Evolutionary conservation across 2,329 filamentous ascomycete genomes (phyloP).

Genomic region (Xylaria digitata): DNA sequence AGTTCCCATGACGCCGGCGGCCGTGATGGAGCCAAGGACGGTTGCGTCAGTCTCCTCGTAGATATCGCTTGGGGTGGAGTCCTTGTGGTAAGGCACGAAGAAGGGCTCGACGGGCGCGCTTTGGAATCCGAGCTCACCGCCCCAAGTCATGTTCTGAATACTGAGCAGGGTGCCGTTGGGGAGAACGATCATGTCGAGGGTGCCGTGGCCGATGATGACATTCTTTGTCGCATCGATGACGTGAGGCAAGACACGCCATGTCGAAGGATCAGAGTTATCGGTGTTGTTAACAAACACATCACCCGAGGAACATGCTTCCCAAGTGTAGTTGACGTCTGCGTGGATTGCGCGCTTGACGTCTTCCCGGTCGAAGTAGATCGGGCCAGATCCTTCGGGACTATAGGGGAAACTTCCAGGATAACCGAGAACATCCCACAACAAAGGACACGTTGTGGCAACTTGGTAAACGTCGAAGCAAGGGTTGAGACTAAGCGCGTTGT

Average conservation of each 20-base stretch:
- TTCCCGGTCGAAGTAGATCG: conserved; percentile 75
- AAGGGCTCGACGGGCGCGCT: conserved; percentile 69
- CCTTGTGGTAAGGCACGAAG: conserved; percentile 74
- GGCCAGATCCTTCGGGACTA: conserved; percentile 66
- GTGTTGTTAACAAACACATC: conserved; percentile 53
- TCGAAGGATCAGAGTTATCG: conserved; percentile 67
- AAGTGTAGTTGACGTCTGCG: conserved; percentile 59
- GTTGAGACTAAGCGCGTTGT: conserved; percentile 64
- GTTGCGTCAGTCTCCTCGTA: conserved; percentile 39
- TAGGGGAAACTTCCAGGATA: conserved; percentile 74
- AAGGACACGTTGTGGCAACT: conserved; percentile 73
- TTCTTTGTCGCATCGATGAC: conserved; percentile 79
- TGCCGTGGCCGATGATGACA: conserved; percentile 79
- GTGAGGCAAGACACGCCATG: conserved; percentile 69
- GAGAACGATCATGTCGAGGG: conserved; percentile 75
- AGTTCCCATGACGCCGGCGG: conserved; percentile 74
- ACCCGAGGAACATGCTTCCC: conserved; percentile 43
- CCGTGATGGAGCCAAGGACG: conserved; percentile 61
- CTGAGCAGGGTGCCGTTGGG: conserved; percentile 76
- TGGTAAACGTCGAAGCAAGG: conserved; percentile 79
- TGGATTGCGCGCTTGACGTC: conserved; percentile 78
- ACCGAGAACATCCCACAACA: conserved; percentile 68
- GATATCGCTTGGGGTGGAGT: conserved; percentile 45
- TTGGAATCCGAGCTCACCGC: conserved; percentile 77
- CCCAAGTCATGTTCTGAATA: conserved; percentile 87